Evolutionary conservation across 768 basidiomycete genomes (phyloP), one percentile per base, ranked within the genome.

Genomic region (Naganishia friedmannii): DNA sequence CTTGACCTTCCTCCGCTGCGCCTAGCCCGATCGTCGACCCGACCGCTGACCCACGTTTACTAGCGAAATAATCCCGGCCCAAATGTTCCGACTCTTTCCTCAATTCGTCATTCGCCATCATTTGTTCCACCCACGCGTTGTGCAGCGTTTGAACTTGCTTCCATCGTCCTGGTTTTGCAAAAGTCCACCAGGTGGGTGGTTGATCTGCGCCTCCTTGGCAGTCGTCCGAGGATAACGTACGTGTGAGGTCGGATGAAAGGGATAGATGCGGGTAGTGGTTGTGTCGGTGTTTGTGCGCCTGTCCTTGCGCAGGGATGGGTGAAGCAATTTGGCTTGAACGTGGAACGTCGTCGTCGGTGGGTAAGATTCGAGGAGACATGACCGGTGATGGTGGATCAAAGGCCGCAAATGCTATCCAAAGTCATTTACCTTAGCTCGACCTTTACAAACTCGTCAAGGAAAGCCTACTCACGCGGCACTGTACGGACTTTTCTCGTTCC

Each of bases 371-470:
- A 4, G 70, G 70, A 7, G 70, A 70, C 28, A 55, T 37, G 23
- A 65, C 65, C 10, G 70, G 70, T 23, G 70, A 70, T 29, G 70
- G 70, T 8, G 70, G 70, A 37, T 70, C 70, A 45, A 56, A 54
- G 15, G 42, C 34, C 37, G 70, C 70, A 32, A 70, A 70, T 32
- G 70, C 70, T 70, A 54, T 19, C 17, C 6, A 45, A n/a, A 39
- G 37, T 19, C 32, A n/a, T 37, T 17, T 4, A 10, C 37, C 3
- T 37, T 12, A 65, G 48, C 48, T 51, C n/a, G n/a, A 51, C 54
- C 29, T 32, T 4, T 28, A 17, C 10, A 63, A 0, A 63, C n/a
- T 32, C 37, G 34, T 7, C 13, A 37, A 10, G 5, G 23, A 29
- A 7, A 51, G 2, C n/a, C 13, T 28, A 57, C 67, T 68, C 54